Conservation (phyloP, 2,329 filamentous ascomycete species). For the Ophiobolus disseminans region DNA sequence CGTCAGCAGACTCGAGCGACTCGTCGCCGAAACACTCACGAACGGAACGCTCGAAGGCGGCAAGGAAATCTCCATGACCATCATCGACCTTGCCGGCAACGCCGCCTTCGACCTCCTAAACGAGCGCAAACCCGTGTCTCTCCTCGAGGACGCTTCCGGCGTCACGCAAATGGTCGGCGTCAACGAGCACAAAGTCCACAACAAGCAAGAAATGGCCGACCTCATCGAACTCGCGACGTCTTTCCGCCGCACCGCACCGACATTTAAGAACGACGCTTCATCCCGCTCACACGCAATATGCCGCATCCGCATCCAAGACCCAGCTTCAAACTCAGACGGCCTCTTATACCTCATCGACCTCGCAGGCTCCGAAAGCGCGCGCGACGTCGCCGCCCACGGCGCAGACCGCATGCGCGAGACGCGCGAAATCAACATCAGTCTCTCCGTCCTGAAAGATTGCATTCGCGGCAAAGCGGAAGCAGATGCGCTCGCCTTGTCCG, state of each 20-base stretch:
- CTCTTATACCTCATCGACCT: slow-evolving; percentile 58
- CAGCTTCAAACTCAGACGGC: slow-evolving; percentile 48
- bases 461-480: slow-evolving; percentile 55
- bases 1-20: slow-evolving; percentile 52
- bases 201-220: slow-evolving; percentile 36
- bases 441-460: slow-evolving; percentile 61
- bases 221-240: slow-evolving; percentile 50
- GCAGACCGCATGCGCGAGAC: slow-evolving; percentile 57
- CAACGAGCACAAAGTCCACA: slow-evolving; percentile 47
- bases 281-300: slow-evolving; percentile 60
- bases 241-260: slow-evolving; percentile 54
- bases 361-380: slow-evolving; percentile 58
- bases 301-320: slow-evolving; percentile 54
- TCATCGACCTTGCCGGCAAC: slow-evolving; percentile 50
- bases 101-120: slow-evolving; percentile 45
- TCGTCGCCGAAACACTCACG: slow-evolving; percentile 50
- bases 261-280: slow-evolving; percentile 56
- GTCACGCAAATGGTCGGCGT: slow-evolving; percentile 54
- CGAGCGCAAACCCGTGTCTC: slow-evolving; percentile 50
- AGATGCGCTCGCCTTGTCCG: slow-evolving; percentile 26
- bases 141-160: slow-evolving; percentile 58
- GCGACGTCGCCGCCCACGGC: slow-evolving; percentile 52
- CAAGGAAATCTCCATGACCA: slow-evolving; percentile 46
- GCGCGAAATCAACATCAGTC: slow-evolving; percentile 57
- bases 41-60: slow-evolving; percentile 19